Percentiles rank a stretch among this genome's conserved stretches.
phyloP scores from a whole-genome alignment of 306 rosid species.

The Cicer arietinum region DNA sequence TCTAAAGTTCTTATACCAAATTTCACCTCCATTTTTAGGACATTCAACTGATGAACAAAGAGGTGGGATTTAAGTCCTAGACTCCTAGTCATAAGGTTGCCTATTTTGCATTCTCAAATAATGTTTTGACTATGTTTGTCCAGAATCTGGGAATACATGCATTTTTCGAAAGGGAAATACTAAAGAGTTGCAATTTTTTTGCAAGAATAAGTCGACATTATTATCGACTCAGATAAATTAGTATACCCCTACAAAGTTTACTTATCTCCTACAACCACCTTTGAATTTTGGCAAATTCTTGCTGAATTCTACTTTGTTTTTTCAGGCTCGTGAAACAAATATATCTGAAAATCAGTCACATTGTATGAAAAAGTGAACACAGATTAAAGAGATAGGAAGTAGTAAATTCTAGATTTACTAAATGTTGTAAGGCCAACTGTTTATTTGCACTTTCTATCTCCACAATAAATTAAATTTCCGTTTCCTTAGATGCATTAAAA shows the following conservation, averaged over 20 bases:
- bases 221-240: constrained; percentile 15
- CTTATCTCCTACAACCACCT: background rate
- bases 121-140: constrained; percentile 2
- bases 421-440: background rate
- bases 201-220: background rate
- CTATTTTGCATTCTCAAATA: background rate
- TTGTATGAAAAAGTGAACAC: background rate
- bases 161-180: background rate
- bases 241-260: background rate
- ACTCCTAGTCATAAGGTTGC: constrained; percentile 1
- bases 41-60: too few species aligned
- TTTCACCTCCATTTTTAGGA: too few species aligned
- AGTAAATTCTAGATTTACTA: constrained; percentile 3
- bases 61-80: background rate
- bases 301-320: background rate
- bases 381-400: background rate
- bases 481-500: constrained; percentile 15
- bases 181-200: constrained; percentile 25
- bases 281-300: background rate
- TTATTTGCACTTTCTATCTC: constrained; percentile 4
- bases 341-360: background rate
- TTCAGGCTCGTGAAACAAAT: background rate
- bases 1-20: background rate
- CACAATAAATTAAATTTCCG: background rate
- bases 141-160: background rate